These are phyloP conservation scores for Pseudocercospora musae DNA, from an alignment of 2,329 filamentous ascomycete genomes.

Conservation along the genomic window DNA sequence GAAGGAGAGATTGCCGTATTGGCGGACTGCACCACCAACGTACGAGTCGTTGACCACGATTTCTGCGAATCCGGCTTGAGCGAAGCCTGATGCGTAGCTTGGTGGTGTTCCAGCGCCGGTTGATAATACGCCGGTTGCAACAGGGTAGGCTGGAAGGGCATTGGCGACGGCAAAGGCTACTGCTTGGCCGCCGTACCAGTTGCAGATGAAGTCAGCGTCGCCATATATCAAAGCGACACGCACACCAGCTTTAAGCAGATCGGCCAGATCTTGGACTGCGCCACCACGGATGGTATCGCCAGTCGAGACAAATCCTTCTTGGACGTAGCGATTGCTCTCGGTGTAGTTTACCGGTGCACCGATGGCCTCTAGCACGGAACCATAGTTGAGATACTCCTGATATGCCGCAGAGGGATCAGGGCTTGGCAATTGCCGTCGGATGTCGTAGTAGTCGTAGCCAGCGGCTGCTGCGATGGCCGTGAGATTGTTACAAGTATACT, in stretches of 20 bases:
- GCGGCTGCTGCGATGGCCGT: constrained; percentile 17
- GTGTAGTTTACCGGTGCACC: constrained; percentile 53
- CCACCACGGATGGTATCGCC: constrained; percentile 46
- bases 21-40: constrained; percentile 69
- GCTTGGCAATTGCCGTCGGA: constrained; percentile 51
- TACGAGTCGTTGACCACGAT: constrained; percentile 67
- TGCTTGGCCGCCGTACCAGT: constrained; percentile 57
- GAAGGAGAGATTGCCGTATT: constrained; percentile 66
- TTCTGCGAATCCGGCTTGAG: constrained; percentile 66
- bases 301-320: constrained; percentile 41
- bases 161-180: constrained; percentile 22
- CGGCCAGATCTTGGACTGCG: constrained; percentile 41
- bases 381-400: constrained; percentile 51
- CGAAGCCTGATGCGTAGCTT: constrained; percentile 56
- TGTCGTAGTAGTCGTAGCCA: constrained; percentile 44
- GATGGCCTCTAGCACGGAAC: constrained; percentile 47
- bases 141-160: constrained; percentile 21
- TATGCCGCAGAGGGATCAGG: constrained; percentile 54
- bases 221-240: constrained; percentile 66
- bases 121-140: constrained; percentile 9
- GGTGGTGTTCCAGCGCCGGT: constrained; percentile 11
- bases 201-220: constrained; percentile 54
- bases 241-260: constrained; percentile 42
- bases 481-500: constrained; percentile 24
- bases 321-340: constrained; percentile 40